A percentile compares a stretch with the other conserved stretches of the same genome.
Evolutionary conservation across 352 stramenopile genomes (phyloP).

Genomic region (Phytophthora rubi): DNA sequence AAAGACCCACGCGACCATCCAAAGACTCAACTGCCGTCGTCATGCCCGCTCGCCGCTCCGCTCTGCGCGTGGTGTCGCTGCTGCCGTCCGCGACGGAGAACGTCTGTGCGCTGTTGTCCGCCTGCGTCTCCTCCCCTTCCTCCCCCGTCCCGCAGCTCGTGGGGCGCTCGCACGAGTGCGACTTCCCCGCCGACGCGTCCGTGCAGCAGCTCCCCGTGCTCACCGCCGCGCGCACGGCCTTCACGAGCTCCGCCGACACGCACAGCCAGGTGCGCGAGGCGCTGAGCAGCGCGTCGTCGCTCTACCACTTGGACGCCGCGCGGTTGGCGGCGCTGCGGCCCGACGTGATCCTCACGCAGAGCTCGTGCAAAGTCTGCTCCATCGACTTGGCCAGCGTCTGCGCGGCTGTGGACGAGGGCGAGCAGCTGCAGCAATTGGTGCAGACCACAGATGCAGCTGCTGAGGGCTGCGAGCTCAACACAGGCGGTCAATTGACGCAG

Average conservation of each 20-base stretch:
- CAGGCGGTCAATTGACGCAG: conserved; percentile 23
- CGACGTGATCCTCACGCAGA: conserved; percentile 80
- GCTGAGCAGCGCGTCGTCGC: conserved; percentile 53
- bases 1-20: too few relatives aligned
- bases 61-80: conserved; percentile 71
- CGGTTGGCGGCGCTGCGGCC: conserved; percentile 48
- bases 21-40: too few relatives aligned
- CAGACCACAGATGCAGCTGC: background rate
- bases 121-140: background rate
- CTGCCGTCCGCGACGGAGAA: conserved; percentile 77
- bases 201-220: conserved; percentile 57
- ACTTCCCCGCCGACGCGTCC: conserved; percentile 44
- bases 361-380: conserved; percentile 74
- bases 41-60: background rate
- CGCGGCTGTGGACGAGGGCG: conserved; percentile 11
- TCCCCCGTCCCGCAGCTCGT: conserved; percentile 48
- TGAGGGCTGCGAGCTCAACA: conserved; percentile 8
- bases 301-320: conserved; percentile 66
- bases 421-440: background rate
- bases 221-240: conserved; percentile 64
- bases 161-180: conserved; percentile 78
- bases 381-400: conserved; percentile 69
- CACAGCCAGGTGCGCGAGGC: conserved; percentile 68
- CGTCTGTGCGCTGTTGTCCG: conserved; percentile 48
- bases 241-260: conserved; percentile 67